Evolutionary conservation across 768 basidiomycete genomes (phyloP).

Genomic region (Exsudoporus frostii): DNA sequence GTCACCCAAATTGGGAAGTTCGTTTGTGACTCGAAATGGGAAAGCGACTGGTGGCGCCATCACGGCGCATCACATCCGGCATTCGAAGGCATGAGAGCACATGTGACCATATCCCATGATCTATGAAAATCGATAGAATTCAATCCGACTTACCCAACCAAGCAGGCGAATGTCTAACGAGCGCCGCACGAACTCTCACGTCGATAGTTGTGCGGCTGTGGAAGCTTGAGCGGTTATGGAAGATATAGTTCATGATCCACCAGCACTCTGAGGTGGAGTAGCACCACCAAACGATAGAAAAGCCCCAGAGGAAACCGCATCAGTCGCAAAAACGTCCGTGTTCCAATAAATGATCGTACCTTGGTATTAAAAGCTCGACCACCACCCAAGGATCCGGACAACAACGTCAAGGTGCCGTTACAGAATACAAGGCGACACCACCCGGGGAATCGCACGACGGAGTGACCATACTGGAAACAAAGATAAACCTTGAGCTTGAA

Average conservation of each 20-base stretch:
- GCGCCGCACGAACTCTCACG: neutral
- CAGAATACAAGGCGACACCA: constrained; percentile 25
- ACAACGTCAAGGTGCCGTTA: neutral
- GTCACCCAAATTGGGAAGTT: constrained; percentile 18
- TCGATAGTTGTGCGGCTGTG: constrained; percentile 11
- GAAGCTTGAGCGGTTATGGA: neutral
- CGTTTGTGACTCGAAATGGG: constrained; percentile 24
- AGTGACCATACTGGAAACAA: neutral
- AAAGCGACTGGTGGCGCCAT: constrained; percentile 5
- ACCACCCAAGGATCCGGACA: neutral
- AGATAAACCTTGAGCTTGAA: neutral
- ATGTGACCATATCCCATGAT: constrained; percentile 21
- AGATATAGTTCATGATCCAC: neutral
- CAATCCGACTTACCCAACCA: neutral
- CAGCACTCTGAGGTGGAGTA: neutral
- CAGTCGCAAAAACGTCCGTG: neutral
- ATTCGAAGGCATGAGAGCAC: constrained; percentile 8
- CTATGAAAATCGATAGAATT: neutral
- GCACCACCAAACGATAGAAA: neutral
- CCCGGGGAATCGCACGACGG: neutral
- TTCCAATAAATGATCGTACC: neutral
- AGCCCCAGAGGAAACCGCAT: neutral
- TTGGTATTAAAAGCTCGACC: neutral
- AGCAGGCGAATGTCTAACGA: neutral
- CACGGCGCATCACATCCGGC: neutral